A percentile compares a stretch with the other conserved stretches of the same genome.
Evolutionary conservation across 2,329 filamentous ascomycete species (phyloP).

Genomic region (Neocatenulostroma microsporum): DNA sequence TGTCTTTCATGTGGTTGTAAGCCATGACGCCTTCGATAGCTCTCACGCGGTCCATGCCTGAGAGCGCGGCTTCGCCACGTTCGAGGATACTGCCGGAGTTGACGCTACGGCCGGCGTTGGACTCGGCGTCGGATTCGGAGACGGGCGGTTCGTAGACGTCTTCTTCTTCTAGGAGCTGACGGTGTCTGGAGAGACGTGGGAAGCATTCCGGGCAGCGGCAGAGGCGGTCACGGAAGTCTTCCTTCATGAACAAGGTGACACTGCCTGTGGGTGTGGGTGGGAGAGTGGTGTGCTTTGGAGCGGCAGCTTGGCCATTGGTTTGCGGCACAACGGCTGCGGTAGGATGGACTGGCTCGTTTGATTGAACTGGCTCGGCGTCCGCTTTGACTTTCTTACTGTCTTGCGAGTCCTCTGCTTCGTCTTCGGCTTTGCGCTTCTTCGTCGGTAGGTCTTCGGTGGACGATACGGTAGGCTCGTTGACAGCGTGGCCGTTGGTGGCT

Average conservation of each 20-base stretch:
- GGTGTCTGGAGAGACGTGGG: constrained; percentile 59
- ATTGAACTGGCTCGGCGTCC: constrained; percentile 9
- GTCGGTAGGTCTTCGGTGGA: constrained; percentile 1
- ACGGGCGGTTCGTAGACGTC: constrained; percentile 88
- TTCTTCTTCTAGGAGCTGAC: constrained; percentile 86
- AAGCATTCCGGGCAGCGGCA: constrained; percentile 82
- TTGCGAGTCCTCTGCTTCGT: constrained; percentile 24
- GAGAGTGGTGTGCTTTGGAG: constrained; percentile 38
- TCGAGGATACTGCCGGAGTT: constrained; percentile 81
- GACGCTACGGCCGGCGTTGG: constrained; percentile 37
- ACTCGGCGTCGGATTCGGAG: constrained; percentile 48
- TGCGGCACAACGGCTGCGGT: not conserved
- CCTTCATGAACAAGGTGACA: constrained; percentile 76
- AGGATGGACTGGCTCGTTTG: no score
- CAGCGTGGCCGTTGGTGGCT: not conserved
- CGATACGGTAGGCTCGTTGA: not conserved
- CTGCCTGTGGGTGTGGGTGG: constrained; percentile 47
- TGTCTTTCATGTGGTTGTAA: constrained; percentile 92
- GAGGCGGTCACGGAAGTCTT: constrained; percentile 69
- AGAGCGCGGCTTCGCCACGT: constrained; percentile 83
- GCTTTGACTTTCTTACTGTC: constrained; percentile 23
- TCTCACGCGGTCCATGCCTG: constrained; percentile 82
- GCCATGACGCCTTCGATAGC: constrained; percentile 96
- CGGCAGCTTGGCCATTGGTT: constrained; percentile 1
- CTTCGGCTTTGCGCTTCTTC: constrained; percentile 43